Conservation (phyloP, 1,284 basidiomycete species). For the Ceratobasidium sp. region DNA sequence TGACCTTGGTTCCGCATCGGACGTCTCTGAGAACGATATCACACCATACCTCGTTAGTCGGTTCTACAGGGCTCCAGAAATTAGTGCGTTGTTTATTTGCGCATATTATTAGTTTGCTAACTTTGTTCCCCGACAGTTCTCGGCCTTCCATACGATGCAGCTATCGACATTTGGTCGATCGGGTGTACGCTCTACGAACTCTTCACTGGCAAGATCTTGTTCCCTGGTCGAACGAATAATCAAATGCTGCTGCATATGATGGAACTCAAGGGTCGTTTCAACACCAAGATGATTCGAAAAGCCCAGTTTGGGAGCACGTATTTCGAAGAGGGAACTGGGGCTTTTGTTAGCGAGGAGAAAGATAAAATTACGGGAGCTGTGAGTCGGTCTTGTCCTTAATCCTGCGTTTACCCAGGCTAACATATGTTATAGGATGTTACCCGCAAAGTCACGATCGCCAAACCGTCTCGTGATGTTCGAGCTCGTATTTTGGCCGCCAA, state of each 20-base stretch:
- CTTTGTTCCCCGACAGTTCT: too few relatives aligned
- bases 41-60: conserved; percentile 98
- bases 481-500: conserved; percentile 84
- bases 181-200: conserved; percentile 98
- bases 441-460: conserved; percentile 86
- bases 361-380: conserved; percentile 87
- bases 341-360: conserved; percentile 81
- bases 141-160: conserved; percentile 92
- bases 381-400: conserved; percentile 57
- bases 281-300: conserved; percentile 93
- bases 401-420: conserved; percentile 49
- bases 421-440: conserved; percentile 74
- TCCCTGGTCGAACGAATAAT: conserved; percentile 96
- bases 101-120: too few relatives aligned
- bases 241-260: conserved; percentile 98
- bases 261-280: conserved; percentile 96
- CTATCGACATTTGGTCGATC: conserved; percentile 97
- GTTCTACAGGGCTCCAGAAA: conserved; percentile 99
- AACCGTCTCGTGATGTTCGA: conserved; percentile 84
- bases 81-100: conserved; percentile 81
- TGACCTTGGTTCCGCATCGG: conserved; percentile 95
- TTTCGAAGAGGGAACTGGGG: conserved; percentile 88
- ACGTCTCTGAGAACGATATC: conserved; percentile 94
- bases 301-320: conserved; percentile 91
- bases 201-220: conserved; percentile 98